These are phyloP conservation scores for Aspergillus sp. DNA, from an alignment of 2,329 filamentous ascomycete genomes.

Conservation along the genomic window DNA sequence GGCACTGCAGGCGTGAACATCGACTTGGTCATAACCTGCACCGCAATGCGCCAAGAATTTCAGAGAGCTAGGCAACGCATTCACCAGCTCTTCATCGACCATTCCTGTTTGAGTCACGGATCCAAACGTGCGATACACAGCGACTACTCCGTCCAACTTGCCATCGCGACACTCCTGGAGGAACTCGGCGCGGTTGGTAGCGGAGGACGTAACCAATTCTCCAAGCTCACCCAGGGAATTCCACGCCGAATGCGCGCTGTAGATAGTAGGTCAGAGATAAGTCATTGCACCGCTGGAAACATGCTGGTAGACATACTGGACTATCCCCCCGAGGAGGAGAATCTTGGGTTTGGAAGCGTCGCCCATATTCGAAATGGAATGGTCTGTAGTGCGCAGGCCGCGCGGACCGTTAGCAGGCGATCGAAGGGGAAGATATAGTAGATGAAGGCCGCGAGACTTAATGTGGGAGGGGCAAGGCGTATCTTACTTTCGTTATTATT, in stretches of 20 bases:
- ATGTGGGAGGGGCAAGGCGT: background rate
- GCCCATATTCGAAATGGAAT: conserved; percentile 10
- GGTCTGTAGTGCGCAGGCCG: background rate
- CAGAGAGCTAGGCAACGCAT: conserved; percentile 35
- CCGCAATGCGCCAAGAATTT: conserved; percentile 34
- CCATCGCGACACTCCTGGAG: conserved; percentile 59
- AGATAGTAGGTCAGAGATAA: background rate
- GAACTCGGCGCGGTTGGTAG: conserved; percentile 59
- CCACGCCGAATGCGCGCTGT: conserved; percentile 56
- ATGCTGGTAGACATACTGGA: conserved; percentile 45
- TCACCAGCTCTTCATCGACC: conserved; percentile 63
- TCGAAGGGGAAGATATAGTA: too few relatives aligned
- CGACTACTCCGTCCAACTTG: conserved; percentile 56
- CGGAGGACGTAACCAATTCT: conserved; percentile 55
- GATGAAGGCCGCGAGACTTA: too few relatives aligned
- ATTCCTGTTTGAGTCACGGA: conserved; percentile 58
- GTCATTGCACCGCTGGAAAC: background rate
- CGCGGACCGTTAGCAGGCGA: too few relatives aligned
- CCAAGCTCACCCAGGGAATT: conserved; percentile 52
- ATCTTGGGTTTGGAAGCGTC: conserved; percentile 46
- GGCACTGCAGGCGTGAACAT: conserved; percentile 61
- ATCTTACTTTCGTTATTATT: background rate
- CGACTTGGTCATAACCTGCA: conserved; percentile 79
- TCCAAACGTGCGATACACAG: conserved; percentile 62
- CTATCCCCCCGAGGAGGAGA: conserved; percentile 55